A percentile compares a stretch with the other conserved stretches of the same genome.
Evolutionary conservation across 331 rosid genomes (phyloP).

Genomic region (Rosa hybrid): DNA sequence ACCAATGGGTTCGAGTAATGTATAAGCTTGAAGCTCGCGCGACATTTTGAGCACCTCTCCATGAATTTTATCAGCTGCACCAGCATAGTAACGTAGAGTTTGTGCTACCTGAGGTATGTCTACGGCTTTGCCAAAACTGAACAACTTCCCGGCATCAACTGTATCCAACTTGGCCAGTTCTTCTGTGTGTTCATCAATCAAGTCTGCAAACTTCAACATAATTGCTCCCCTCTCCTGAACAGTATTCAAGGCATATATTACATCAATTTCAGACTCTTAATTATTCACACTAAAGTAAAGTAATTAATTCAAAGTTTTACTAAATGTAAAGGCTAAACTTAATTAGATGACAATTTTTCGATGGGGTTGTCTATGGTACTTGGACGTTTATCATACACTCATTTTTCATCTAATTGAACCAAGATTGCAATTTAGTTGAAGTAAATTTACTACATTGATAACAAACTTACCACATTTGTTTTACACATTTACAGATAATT

Average conservation of each 20-base stretch:
- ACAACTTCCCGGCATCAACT: slow-evolving; percentile 71
- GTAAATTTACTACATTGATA: too few relatives aligned
- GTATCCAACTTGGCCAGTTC: slow-evolving; percentile 75
- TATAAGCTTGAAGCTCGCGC: slow-evolving; percentile 59
- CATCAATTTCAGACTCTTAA: neutral
- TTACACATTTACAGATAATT: too few relatives aligned
- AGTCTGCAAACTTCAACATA: slow-evolving; percentile 69
- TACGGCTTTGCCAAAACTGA: slow-evolving; percentile 6
- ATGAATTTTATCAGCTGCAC: slow-evolving; percentile 88
- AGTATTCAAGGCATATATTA: neutral
- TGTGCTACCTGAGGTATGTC: slow-evolving; percentile 60
- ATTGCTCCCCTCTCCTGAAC: slow-evolving; percentile 65
- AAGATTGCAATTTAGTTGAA: too few relatives aligned
- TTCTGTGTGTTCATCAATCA: slow-evolving; percentile 72
- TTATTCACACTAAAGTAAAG: neutral
- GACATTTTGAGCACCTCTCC: slow-evolving; percentile 73
- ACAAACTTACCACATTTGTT: too few relatives aligned
- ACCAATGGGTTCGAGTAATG: slow-evolving; percentile 78
- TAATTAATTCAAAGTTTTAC: neutral
- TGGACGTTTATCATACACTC: too few relatives aligned
- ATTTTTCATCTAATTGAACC: too few relatives aligned
- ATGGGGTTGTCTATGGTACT: too few relatives aligned
- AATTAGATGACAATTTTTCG: too few relatives aligned
- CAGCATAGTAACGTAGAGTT: slow-evolving; percentile 71
- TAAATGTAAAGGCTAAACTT: neutral